Base-by-base conservation (phyloP, 345 rosid genomes). In the Carallia brachiata region DNA sequence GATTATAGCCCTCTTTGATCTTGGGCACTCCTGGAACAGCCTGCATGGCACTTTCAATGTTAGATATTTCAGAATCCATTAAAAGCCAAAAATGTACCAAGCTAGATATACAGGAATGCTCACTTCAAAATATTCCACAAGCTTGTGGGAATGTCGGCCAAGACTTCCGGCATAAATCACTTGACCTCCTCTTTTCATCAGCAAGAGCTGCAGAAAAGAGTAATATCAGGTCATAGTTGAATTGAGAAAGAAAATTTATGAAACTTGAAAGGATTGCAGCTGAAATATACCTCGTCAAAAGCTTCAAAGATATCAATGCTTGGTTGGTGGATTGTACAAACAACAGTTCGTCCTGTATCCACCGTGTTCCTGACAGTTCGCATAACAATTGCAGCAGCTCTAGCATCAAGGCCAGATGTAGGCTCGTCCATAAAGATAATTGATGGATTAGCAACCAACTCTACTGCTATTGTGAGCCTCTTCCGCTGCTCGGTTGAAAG, bases 241-340 rank as follows among this genome's bases (percentile, higher is more conserved):
- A 19, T 52, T 52, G 1, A 15, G 19, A 19, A 2, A 15, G 55
- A 7, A 50, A 53, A 28, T 50, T 18, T 7, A 6, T 18, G 6
- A 23, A 31, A 37, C 7, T 10, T 6, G n/a, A 37, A 4, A 23
- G 16, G 13, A 3, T 4, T 15, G 7, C 12, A 71, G 15, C 7
- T 30, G 55, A 57, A 62, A 54, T 9, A 66, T 63, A 89, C 97
- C 90, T 91, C 93, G 67, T 89, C 95, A 63, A 87, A 91, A 36
- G 96, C 87, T 81, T 91, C 93, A 40, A 89, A 89, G 66, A 91
- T 86, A 75, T 91, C 97, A 23, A 91, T 91, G 75, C 97, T 89
- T 9, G 97, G 97, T 60, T 91, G 95, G 79, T 91, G 97, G 73
- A 91, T 91, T 63, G 97, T 91, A 80, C 97, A 91, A 52, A 91